Percentiles rank a stretch among this genome's conserved stretches.
phyloP scores from a whole-genome alignment of 768 basidiomycete genomes.

The Lactarius vividus region DNA sequence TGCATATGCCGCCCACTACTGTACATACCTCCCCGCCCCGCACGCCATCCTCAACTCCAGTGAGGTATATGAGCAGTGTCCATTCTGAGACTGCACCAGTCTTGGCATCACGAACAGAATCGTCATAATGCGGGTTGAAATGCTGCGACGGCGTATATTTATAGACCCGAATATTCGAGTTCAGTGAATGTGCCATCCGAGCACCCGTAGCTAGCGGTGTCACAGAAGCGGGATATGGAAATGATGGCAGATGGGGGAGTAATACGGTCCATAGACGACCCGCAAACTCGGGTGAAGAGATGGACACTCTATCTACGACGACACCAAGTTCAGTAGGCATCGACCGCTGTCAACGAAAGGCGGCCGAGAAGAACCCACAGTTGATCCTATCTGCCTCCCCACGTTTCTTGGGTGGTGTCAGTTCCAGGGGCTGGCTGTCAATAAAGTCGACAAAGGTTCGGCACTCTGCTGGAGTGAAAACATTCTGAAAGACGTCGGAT shows the following conservation, averaged over 20 bases:
- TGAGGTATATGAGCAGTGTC: conserved; percentile 73
- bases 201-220: conserved; percentile 30
- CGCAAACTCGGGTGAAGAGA: conserved; percentile 59
- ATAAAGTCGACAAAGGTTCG: conserved; percentile 57
- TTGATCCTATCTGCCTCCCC: conserved; percentile 73
- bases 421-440: conserved; percentile 55
- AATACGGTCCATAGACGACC: conserved; percentile 47
- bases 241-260: conserved; percentile 56
- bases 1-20: background rate
- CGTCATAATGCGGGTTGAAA: conserved; percentile 78
- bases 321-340: background rate
- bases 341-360: background rate
- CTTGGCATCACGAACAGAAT: conserved; percentile 55
- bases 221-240: conserved; percentile 42
- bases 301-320: conserved; percentile 56
- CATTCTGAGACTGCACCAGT: conserved; percentile 70
- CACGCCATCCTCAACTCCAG: conserved; percentile 69
- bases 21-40: conserved; percentile 60
- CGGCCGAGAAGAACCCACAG: conserved; percentile 41
- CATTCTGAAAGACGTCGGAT: conserved; percentile 39
- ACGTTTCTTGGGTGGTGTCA: conserved; percentile 67
- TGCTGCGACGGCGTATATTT: conserved; percentile 61
- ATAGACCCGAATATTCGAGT: conserved; percentile 73
- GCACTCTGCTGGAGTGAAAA: conserved; percentile 61
- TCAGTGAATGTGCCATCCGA: conserved; percentile 55